phyloP scores from a whole-genome alignment of 129 eudicot species.

The Flaveria sonorensis region DNA sequence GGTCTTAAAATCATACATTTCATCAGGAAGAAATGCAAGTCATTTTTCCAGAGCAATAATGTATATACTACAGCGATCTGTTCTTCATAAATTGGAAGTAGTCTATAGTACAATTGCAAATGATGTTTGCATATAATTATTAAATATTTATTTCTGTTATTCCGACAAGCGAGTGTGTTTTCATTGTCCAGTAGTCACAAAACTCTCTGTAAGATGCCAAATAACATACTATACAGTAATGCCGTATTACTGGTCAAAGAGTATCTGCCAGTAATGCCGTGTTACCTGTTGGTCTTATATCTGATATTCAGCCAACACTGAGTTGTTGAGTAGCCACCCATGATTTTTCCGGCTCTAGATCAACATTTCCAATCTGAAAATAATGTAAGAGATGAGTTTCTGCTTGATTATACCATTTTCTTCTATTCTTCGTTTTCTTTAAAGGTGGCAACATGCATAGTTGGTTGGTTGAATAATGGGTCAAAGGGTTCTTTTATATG shows the following conservation, averaged over 20 bases:
- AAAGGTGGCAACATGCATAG: too few species aligned
- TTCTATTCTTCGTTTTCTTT: background rate
- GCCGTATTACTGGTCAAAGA: background rate
- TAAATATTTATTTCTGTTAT: conserved; percentile 15
- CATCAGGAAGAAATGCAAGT: background rate
- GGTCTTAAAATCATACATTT: background rate
- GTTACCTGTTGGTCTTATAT: conserved; percentile 3
- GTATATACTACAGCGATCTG: background rate
- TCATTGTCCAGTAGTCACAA: conserved; percentile 10
- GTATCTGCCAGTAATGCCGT: background rate
- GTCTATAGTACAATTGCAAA: conserved; percentile 7
- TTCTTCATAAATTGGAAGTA: background rate
- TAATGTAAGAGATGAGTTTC: conserved; percentile 8
- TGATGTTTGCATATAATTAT: background rate
- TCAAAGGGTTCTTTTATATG: background rate
- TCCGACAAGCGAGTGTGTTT: conserved; percentile 16
- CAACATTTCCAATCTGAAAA: conserved; percentile 71
- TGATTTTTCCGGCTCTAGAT: conserved; percentile 76
- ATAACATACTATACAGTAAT: conserved; percentile 10
- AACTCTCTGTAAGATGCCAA: conserved; percentile 23
- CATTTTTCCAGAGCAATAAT: background rate
- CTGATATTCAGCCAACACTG: conserved; percentile 50
- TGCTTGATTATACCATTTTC: background rate
- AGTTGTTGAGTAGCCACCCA: conserved; percentile 90
- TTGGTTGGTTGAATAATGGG: background rate